phyloP scores from a whole-genome alignment of 345 rosid genomes.

The Hibiscus tridactylites region DNA sequence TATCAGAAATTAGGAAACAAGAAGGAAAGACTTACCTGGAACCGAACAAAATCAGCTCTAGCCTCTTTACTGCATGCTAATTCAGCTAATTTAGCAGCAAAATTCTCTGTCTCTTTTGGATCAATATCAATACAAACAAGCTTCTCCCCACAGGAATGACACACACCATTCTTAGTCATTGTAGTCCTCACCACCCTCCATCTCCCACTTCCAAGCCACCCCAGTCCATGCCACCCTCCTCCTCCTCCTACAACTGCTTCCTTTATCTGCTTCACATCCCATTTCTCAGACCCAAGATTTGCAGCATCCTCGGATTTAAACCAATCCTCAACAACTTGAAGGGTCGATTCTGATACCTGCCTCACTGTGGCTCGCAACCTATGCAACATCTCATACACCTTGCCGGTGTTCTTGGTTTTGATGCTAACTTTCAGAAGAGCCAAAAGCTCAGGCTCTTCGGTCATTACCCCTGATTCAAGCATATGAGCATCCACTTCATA shows the following conservation, averaged over 20 bases:
- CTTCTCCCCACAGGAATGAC: slow-evolving; percentile 63
- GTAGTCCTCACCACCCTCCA: slow-evolving; percentile 69
- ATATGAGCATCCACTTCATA: slow-evolving; percentile 79
- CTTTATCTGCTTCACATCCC: slow-evolving; percentile 48
- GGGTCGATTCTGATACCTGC: slow-evolving; percentile 58
- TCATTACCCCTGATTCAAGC: slow-evolving; percentile 60
- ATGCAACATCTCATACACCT: slow-evolving; percentile 74
- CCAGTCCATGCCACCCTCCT: slow-evolving; percentile 99
- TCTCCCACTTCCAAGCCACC: slow-evolving; percentile 79
- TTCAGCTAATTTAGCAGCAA: slow-evolving; percentile 55
- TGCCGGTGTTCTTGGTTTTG: slow-evolving; percentile 34
- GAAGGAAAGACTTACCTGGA: slow-evolving; percentile 41
- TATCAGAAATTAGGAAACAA: background rate
- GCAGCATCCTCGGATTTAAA: slow-evolving; percentile 57
- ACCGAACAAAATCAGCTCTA: slow-evolving; percentile 43
- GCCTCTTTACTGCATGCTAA: slow-evolving; percentile 64
- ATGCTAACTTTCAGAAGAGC: slow-evolving; percentile 68
- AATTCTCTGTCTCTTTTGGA: slow-evolving; percentile 67
- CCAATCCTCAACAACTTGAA: slow-evolving; percentile 57
- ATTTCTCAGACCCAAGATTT: slow-evolving; percentile 41
- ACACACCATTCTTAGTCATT: slow-evolving; percentile 63
- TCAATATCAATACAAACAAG: slow-evolving; percentile 93
- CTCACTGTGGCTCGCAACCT: slow-evolving; percentile 66
- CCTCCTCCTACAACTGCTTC: slow-evolving; percentile 66
- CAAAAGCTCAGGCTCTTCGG: slow-evolving; percentile 83